Conservation (phyloP, 371 early-diverging fungal genomes). For the Nosema granulosis region DNA sequence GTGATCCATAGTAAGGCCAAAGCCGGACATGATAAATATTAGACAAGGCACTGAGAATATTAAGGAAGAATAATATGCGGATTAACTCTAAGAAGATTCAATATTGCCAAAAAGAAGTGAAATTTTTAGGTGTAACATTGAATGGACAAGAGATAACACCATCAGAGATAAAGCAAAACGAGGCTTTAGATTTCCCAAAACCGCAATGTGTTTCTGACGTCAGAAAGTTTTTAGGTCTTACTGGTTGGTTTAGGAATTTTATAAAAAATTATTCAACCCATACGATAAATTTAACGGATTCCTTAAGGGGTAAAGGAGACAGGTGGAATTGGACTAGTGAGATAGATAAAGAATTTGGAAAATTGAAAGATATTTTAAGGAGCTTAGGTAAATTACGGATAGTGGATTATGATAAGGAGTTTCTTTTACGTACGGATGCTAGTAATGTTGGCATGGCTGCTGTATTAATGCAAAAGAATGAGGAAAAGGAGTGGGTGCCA, state of each 20-base stretch:
- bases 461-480: conserved; percentile 45
- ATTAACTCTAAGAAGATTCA: conserved; percentile 37
- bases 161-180: conserved; percentile 22
- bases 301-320: conserved; percentile 15
- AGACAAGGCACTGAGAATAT: conserved; percentile 19
- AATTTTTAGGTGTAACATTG: conserved; percentile 36
- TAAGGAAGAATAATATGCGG: conserved; percentile 16
- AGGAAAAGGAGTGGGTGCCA: conserved; percentile 7
- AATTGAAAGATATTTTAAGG: conserved; percentile 12
- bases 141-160: conserved; percentile 12
- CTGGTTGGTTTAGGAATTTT: neutral
- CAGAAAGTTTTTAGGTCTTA: conserved; percentile 7
- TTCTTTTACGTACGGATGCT: conserved; percentile 53
- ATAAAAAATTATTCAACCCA: conserved; percentile 1
- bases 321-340: conserved; percentile 14
- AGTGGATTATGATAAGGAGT: conserved; percentile 40
- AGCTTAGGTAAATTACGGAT: conserved; percentile 3
- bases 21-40: conserved; percentile 14
- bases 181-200: conserved; percentile 7
- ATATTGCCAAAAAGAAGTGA: conserved; percentile 17
- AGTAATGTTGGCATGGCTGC: conserved; percentile 36
- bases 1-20: conserved; percentile 10
- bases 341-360: neutral
- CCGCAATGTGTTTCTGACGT: neutral
- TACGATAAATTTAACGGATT: conserved; percentile 12